Conservation (phyloP, 768 basidiomycete species). For the Trametes cinnabarina region DNA sequence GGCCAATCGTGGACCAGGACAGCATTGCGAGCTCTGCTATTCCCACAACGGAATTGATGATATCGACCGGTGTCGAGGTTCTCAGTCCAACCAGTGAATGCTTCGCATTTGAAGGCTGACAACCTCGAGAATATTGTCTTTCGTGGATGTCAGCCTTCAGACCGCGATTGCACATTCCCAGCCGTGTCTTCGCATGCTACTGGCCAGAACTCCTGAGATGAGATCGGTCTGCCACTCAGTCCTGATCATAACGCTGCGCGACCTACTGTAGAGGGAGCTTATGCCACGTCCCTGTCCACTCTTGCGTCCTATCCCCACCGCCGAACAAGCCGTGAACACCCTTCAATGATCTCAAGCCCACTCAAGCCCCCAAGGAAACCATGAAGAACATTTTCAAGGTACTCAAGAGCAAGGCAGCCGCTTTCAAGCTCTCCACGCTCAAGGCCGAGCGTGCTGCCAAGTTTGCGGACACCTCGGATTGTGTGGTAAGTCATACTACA, state of each 20-base stretch:
- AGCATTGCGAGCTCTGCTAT: too few species aligned
- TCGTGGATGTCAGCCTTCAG: not conserved
- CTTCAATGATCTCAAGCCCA: not conserved
- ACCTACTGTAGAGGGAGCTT: not conserved
- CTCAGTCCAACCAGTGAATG: too few species aligned
- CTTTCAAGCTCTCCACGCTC: not conserved
- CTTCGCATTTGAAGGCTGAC: not conserved
- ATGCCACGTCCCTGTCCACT: not conserved
- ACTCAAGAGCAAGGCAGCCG: not conserved
- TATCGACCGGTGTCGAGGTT: too few species aligned
- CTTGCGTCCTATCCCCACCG: not conserved
- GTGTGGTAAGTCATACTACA: not conserved
- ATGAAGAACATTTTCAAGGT: constrained; percentile 4
- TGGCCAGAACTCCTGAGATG: not conserved
- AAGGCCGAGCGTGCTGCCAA: not conserved
- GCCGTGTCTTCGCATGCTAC: not conserved
- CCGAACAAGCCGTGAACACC: not conserved
- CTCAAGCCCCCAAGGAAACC: not conserved
- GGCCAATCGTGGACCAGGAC: too few species aligned
- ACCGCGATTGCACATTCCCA: not conserved
- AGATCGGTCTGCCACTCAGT: not conserved
- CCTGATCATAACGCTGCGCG: not conserved
- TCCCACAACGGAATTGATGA: too few species aligned
- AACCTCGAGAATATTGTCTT: not conserved
- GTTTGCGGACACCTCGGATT: not conserved